Conservation (phyloP, 768 basidiomycete species). For the Dictyophora rubrovolvata region DNA sequence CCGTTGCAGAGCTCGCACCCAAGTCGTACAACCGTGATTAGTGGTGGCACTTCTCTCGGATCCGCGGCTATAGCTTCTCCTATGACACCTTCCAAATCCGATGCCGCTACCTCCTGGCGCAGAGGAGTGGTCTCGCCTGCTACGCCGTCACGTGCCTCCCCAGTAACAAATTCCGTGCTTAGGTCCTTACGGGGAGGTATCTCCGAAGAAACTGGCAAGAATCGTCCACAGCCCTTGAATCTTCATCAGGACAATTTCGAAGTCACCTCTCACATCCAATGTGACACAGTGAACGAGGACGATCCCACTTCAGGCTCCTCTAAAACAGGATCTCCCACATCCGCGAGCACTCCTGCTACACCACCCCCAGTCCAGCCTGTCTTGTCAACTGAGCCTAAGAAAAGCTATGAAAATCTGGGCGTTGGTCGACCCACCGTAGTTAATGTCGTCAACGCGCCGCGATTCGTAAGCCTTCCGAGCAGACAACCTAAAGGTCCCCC, state of each 20-base stretch:
- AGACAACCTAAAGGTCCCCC: constrained; percentile 87
- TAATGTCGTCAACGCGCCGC: constrained; percentile 30
- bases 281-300: constrained; percentile 43
- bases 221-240: constrained; percentile 59
- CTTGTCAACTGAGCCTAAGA: constrained; percentile 83
- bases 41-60: constrained; percentile 64
- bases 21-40: constrained; percentile 55
- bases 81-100: constrained; percentile 62
- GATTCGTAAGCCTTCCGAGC: constrained; percentile 60
- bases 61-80: constrained; percentile 33
- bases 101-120: constrained; percentile 72
- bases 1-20: constrained; percentile 26
- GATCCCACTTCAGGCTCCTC: constrained; percentile 49
- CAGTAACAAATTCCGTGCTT: constrained; percentile 17
- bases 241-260: constrained; percentile 27
- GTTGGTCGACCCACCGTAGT: constrained; percentile 50
- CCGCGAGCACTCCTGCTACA: constrained; percentile 49
- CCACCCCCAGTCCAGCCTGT: constrained; percentile 64
- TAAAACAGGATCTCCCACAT: constrained; percentile 27
- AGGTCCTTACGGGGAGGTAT: not conserved
- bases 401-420: constrained; percentile 82
- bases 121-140: constrained; percentile 42
- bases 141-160: constrained; percentile 45
- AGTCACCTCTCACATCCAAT: constrained; percentile 32
- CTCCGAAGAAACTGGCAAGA: constrained; percentile 19